These are phyloP conservation scores for Exophiala sideris DNA, from an alignment of 2,329 filamentous ascomycete species.

Conservation along the genomic window DNA sequence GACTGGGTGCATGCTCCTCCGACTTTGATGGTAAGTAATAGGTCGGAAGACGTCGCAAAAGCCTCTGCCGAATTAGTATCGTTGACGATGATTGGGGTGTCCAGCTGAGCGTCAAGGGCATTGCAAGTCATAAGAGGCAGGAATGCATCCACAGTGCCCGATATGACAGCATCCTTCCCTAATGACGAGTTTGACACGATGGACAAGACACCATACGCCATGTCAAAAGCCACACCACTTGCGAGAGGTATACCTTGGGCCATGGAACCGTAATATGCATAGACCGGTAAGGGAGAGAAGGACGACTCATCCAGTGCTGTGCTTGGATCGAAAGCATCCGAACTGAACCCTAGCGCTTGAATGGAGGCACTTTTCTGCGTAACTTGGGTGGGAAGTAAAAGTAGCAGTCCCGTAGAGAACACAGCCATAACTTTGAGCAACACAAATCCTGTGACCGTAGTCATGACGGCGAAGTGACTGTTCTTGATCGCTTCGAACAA, in stretches of 20 bases:
- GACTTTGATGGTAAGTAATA: constrained; percentile 22
- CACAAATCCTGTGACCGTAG: constrained; percentile 31
- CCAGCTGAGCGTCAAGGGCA: constrained; percentile 17
- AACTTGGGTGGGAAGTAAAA: constrained; percentile 29
- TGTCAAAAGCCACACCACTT: constrained; percentile 21
- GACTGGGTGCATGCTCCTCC: constrained; percentile 19
- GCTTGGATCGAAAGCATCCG: constrained; percentile 11
- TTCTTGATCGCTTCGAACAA: constrained; percentile 32
- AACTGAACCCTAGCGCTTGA: constrained; percentile 14
- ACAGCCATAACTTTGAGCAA: constrained; percentile 31
- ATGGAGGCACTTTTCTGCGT: constrained; percentile 9
- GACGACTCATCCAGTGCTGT: constrained; percentile 14
- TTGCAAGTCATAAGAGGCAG: constrained; percentile 24
- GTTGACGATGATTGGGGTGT: constrained; percentile 19
- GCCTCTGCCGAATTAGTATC: constrained; percentile 18
- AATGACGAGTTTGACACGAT: constrained; percentile 11
- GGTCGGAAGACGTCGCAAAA: constrained; percentile 21
- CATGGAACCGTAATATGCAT: constrained; percentile 24
- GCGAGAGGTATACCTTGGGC: constrained; percentile 22
- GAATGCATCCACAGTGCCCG: constrained; percentile 23
- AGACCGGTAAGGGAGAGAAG: constrained; percentile 22
- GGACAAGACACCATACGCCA: constrained; percentile 24
- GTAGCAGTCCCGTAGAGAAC: constrained; percentile 32
- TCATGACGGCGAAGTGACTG: constrained; percentile 33
- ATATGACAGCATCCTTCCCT: constrained; percentile 16